Evolutionary conservation across 202 grass and related monocot genomes (phyloP), one percentile per base, ranked within the genome.

Genomic region (Carex sylvatica): DNA sequence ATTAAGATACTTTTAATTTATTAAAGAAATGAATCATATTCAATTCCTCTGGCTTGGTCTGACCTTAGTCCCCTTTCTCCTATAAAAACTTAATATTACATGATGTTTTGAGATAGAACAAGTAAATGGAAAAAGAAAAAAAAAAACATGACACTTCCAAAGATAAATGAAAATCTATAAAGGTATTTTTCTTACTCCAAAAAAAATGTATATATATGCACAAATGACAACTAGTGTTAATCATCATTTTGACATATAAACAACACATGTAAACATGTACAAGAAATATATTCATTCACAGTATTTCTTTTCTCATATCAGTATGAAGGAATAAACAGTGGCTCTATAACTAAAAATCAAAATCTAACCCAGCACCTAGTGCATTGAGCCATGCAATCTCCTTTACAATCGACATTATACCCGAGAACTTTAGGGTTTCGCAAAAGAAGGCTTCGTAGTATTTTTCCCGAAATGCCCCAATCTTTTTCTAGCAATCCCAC

Each of bases 301-400:
- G 35, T 47, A 65, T 44, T 5, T 30, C n/a, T 6, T 66, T n/a
- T 74, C 31, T 76, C 9, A 47, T 26, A 4, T 61, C 55, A 33
- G 19, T 61, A 86, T 42, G 6, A 24, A 64, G 26, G 14, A 6
- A 28, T 49, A 26, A 62, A 44, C 0, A 7, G 1, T 35, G 2
- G 24, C 1, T 0, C 20, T 56, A 85, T 56, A 85, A 79, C 63
- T 22, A 42, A 80, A 83, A 60, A 68, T 61, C 84, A 97, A 61
- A 98, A 98, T 83, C 95, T 84, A 80, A 95, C 95, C 95, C 95
- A 98, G 77, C 95, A 98, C 23, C 91, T 85, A 42, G 95, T 95
- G 63, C 95, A 98, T 73, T 95, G 79, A 2, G 92, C 92, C 67
- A 89, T 91, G 54, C 96, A 98, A 74, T 98, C 92, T 67, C 96